These are phyloP conservation scores for Saccharum hybrid DNA, from an alignment of 202 grass and related monocot genomes.

Conservation along the genomic window DNA sequence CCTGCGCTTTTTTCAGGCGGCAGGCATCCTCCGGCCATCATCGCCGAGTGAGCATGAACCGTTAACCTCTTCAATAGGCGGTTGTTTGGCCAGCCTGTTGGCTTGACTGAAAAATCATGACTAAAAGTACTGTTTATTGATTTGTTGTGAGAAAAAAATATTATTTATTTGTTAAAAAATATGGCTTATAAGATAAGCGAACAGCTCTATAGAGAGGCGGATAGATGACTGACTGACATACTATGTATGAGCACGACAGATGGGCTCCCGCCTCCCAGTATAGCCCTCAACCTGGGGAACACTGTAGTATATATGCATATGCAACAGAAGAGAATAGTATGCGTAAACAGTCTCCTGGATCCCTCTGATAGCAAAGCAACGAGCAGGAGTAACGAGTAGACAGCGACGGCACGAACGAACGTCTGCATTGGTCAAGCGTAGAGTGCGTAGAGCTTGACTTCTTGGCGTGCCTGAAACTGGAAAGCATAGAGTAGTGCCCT, in stretches of 20 bases:
- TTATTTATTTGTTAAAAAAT: too few species aligned
- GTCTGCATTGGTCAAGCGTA: not conserved
- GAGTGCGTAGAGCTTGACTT: conserved; percentile 1
- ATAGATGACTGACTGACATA: not conserved
- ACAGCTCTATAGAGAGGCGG: not conserved
- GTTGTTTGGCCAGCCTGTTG: not conserved
- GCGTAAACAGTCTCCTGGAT: not conserved
- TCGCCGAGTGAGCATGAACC: not conserved
- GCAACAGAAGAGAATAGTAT: not conserved
- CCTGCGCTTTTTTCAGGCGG: not conserved
- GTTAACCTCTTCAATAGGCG: not conserved
- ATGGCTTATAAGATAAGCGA: too few species aligned
- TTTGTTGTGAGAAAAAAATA: too few species aligned
- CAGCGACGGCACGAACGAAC: conserved; percentile 15
- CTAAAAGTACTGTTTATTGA: too few species aligned
- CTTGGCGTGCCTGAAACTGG: conserved; percentile 32
- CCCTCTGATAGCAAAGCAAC: not conserved
- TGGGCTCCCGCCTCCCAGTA: not conserved
- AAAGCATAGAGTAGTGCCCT: not conserved
- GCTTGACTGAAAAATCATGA: too few species aligned
- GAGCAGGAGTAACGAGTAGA: not conserved
- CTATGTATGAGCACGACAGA: not conserved
- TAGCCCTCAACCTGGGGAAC: not conserved
- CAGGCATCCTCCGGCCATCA: not conserved
- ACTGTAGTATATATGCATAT: not conserved